phyloP scores from a whole-genome alignment of 768 basidiomycete species.

The Sarcodon sp. region DNA sequence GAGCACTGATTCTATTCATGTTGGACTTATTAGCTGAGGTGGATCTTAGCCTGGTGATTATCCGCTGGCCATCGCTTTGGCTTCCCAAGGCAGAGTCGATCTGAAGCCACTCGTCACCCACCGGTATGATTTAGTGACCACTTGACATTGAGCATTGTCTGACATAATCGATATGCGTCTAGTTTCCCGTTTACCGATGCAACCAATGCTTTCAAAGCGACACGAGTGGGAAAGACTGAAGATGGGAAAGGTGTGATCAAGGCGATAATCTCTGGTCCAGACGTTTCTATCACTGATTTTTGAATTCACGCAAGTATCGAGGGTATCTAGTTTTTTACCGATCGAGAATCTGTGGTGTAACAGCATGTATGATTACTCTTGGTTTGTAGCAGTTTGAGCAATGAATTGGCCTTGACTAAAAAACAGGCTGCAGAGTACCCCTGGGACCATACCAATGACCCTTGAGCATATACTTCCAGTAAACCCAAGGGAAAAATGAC shows the following conservation, averaged over 20 bases:
- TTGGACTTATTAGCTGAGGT: background rate
- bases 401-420: constrained; percentile 4
- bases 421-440: constrained; percentile 27
- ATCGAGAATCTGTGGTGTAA: no score
- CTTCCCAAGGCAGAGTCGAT: constrained; percentile 64
- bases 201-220: constrained; percentile 65
- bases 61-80: constrained; percentile 68
- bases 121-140: constrained; percentile 28
- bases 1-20: constrained; percentile 9
- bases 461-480: constrained; percentile 65
- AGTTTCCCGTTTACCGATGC: constrained; percentile 68
- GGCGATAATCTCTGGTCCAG: constrained; percentile 70
- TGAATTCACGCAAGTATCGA: constrained; percentile 9
- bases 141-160: background rate
- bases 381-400: no score
- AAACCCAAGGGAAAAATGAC: constrained; percentile 62
- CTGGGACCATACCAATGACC: constrained; percentile 36
- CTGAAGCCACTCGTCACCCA: constrained; percentile 80
- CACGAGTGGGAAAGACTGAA: constrained; percentile 63
- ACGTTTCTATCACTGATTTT: constrained; percentile 25
- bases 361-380: no score
- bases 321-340: background rate
- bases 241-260: constrained; percentile 82
- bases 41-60: constrained; percentile 58
- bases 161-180: background rate